These are phyloP conservation scores for Paxillus involutus DNA, from an alignment of 768 basidiomycete species.

Conservation along the genomic window DNA sequence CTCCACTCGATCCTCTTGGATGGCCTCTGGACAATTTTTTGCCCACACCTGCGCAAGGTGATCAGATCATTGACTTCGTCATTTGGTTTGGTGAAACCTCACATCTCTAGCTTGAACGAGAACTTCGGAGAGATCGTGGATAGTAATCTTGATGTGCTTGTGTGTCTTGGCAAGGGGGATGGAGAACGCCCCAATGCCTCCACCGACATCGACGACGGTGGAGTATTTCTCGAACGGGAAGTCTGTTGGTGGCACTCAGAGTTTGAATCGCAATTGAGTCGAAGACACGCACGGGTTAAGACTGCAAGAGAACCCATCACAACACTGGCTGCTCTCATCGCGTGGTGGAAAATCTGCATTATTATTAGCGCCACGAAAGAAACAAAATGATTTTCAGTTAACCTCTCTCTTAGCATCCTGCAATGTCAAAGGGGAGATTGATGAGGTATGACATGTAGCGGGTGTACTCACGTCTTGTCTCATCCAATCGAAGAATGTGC, in stretches of 20 bases:
- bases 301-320: constrained; percentile 27
- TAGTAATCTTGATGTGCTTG: constrained; percentile 27
- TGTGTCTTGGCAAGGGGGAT: constrained; percentile 28
- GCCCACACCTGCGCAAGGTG: constrained; percentile 18
- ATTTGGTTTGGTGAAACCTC: not conserved
- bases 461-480: constrained; percentile 13
- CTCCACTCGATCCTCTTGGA: constrained; percentile 24
- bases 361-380: not conserved
- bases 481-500: constrained; percentile 27
- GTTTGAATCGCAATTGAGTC: not conserved
- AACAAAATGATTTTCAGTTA: not conserved
- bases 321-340: constrained; percentile 21
- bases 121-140: constrained; percentile 31
- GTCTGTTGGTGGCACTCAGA: constrained; percentile 12
- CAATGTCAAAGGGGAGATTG: not conserved
- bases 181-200: constrained; percentile 32
- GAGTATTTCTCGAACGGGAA: constrained; percentile 32
- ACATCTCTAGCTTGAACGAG: constrained; percentile 22
- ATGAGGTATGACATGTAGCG: not conserved
- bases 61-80: not conserved
- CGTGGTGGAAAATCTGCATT: constrained; percentile 19
- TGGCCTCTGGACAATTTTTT: constrained; percentile 21
- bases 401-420: constrained; percentile 25
- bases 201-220: constrained; percentile 35
- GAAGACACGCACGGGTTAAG: constrained; percentile 16